These are phyloP conservation scores for Tricholoma bakamatsutake DNA, from an alignment of 768 basidiomycete genomes.

Conservation along the genomic window DNA sequence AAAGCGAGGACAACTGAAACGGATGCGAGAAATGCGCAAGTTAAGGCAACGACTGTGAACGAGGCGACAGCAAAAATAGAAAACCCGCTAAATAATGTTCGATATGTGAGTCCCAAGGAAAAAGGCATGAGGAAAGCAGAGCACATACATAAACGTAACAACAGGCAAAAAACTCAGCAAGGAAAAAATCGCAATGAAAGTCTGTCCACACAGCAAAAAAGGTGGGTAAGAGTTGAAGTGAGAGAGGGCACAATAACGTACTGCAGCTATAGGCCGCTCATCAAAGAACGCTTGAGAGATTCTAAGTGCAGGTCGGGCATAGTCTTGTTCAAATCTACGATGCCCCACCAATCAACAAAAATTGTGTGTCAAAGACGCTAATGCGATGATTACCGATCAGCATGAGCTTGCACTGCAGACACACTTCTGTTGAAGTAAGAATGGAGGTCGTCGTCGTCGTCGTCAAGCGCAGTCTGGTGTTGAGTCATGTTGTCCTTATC, in stretches of 20 bases:
- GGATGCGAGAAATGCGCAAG: conserved; percentile 25
- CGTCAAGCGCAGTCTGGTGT: neutral
- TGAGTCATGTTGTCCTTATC: neutral
- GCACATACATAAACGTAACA: conserved; percentile 33
- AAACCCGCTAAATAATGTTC: conserved; percentile 12
- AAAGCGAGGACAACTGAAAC: conserved; percentile 24
- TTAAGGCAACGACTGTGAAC: conserved; percentile 29
- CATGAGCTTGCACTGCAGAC: conserved; percentile 28
- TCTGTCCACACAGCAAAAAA: conserved; percentile 19
- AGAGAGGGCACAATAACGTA: conserved; percentile 12
- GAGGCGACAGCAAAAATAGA: conserved; percentile 31
- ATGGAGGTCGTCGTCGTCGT: conserved; percentile 20
- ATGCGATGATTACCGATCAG: conserved; percentile 23
- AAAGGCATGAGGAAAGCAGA: neutral
- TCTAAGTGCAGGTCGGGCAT: conserved; percentile 35
- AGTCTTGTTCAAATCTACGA: conserved; percentile 37
- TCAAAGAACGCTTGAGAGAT: conserved; percentile 28
- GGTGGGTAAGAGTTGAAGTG: neutral
- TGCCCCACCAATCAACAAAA: neutral
- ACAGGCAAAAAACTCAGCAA: conserved; percentile 29
- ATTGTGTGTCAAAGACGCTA: neutral
- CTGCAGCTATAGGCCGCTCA: conserved; percentile 27
- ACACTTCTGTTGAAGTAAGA: conserved; percentile 33
- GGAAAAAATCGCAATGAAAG: conserved; percentile 34
- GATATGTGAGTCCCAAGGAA: neutral